Evolutionary conservation across 73 alveolate genomes (phyloP).

Genomic region (Tetrahymena malaccensis): DNA sequence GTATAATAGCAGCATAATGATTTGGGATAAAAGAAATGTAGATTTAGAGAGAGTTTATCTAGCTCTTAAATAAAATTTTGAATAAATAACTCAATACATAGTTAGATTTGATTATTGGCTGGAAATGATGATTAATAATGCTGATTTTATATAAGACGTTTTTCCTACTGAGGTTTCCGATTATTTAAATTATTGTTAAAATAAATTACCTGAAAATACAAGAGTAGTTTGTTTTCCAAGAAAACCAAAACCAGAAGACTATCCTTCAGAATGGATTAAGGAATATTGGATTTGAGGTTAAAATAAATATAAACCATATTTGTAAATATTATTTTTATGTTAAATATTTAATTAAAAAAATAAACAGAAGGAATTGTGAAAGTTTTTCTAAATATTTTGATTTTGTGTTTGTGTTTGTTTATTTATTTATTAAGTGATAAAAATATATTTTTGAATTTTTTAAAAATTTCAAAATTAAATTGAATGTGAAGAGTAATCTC

Average conservation of each 20-base stretch:
- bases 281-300: slow-evolving; percentile 44
- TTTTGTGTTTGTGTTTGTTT: no score
- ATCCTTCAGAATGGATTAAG: slow-evolving; percentile 54
- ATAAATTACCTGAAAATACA: slow-evolving; percentile 60
- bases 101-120: slow-evolving; percentile 63
- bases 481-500: background rate
- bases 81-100: slow-evolving; percentile 31
- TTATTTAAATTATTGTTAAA: slow-evolving; percentile 48
- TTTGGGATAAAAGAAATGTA: slow-evolving; percentile 40
- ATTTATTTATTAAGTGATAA: no score
- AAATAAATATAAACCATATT: background rate
- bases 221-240: slow-evolving; percentile 70
- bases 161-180: slow-evolving; percentile 46
- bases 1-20: slow-evolving; percentile 55
- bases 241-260: slow-evolving; percentile 74
- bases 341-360: background rate
- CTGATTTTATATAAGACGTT: slow-evolving; percentile 45
- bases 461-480: no score
- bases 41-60: slow-evolving; percentile 44
- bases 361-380: background rate
- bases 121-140: slow-evolving; percentile 58
- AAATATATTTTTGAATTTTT: no score
- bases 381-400: background rate
- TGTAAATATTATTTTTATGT: background rate
- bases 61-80: slow-evolving; percentile 33